Evolutionary conservation across 2,329 filamentous ascomycete species (phyloP).

Genomic region (Atkinsonella texensis): DNA sequence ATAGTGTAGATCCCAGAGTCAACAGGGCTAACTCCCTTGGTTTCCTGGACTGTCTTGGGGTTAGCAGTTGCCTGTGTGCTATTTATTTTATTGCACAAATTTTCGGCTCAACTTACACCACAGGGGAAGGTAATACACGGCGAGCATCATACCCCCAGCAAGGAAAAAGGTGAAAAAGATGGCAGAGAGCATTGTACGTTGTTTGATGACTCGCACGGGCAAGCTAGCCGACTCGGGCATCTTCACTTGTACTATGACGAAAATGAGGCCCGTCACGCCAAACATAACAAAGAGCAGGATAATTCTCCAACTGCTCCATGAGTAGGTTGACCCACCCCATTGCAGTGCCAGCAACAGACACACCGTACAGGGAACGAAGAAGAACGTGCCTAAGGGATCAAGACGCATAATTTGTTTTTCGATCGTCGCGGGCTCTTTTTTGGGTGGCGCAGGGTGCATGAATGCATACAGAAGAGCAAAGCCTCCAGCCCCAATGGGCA

Average conservation of each 20-base stretch:
- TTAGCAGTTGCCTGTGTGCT: neutral
- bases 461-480: slow-evolving; percentile 36
- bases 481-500: slow-evolving; percentile 41
- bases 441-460: slow-evolving; percentile 28
- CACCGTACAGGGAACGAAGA: slow-evolving; percentile 47
- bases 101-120: slow-evolving; percentile 36
- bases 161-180: slow-evolving; percentile 34
- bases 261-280: slow-evolving; percentile 31
- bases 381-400: slow-evolving; percentile 46
- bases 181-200: slow-evolving; percentile 41
- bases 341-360: slow-evolving; percentile 51
- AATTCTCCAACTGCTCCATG: slow-evolving; percentile 40
- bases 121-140: slow-evolving; percentile 41
- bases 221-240: slow-evolving; percentile 45
- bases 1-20: slow-evolving; percentile 46
- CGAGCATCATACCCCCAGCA: slow-evolving; percentile 39
- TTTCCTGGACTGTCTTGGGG: slow-evolving; percentile 33
- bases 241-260: slow-evolving; percentile 38
- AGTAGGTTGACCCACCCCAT: slow-evolving; percentile 45
- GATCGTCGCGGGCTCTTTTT: slow-evolving; percentile 18
- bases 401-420: slow-evolving; percentile 36
- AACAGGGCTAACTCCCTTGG: slow-evolving; percentile 38
- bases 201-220: slow-evolving; percentile 40
- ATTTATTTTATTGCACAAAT: neutral
- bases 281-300: slow-evolving; percentile 42